phyloP scores from a whole-genome alignment of 148 eudicot genomes.

The Selenicereus undatus region DNA sequence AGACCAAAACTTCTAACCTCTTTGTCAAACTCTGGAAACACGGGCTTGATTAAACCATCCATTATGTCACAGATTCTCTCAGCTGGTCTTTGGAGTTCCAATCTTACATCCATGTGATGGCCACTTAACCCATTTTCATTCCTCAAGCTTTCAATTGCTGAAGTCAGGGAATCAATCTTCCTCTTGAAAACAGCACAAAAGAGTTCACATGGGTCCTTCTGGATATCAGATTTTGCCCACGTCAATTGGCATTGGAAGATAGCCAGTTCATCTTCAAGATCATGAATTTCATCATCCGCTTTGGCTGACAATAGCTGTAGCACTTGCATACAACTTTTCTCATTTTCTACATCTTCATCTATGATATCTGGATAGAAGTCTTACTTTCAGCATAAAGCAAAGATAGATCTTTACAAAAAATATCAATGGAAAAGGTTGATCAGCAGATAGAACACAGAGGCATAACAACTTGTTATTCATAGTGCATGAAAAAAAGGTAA shows the following conservation, averaged over 20 bases:
- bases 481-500: background rate
- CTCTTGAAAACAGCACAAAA: constrained; percentile 38
- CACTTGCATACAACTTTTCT: constrained; percentile 49
- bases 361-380: constrained; percentile 33
- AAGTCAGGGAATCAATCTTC: constrained; percentile 39
- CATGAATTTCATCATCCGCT: constrained; percentile 58
- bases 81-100: constrained; percentile 29
- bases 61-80: constrained; percentile 48
- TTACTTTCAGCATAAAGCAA: background rate
- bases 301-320: constrained; percentile 38
- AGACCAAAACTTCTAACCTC: constrained; percentile 34
- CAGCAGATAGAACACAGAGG: background rate
- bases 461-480: background rate
- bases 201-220: constrained; percentile 39
- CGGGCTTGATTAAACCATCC: constrained; percentile 31
- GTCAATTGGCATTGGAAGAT: constrained; percentile 51
- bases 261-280: constrained; percentile 61
- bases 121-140: constrained; percentile 22
- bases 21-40: constrained; percentile 24
- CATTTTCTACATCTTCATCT: constrained; percentile 53
- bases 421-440: background rate
- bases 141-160: constrained; percentile 31
- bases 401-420: background rate
- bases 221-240: constrained; percentile 36
- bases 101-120: constrained; percentile 19